Conservation (phyloP, 768 basidiomycete genomes). For the Leccinum rimulosum region DNA sequence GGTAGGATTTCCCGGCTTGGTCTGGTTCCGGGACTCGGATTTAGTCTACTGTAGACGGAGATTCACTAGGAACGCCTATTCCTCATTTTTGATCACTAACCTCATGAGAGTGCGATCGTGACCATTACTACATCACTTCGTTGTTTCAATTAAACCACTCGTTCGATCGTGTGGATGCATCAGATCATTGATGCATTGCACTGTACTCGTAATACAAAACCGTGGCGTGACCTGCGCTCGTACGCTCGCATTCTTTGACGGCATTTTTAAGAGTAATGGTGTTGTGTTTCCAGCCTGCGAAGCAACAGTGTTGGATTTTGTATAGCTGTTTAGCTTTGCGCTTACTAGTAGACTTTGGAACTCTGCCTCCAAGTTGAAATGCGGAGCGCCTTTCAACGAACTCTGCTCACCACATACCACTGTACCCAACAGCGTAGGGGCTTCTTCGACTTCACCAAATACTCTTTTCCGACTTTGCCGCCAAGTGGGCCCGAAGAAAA, state of each 20-base stretch:
- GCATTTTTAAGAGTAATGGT: background rate
- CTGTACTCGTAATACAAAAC: background rate
- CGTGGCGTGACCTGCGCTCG: background rate
- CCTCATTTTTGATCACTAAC: background rate
- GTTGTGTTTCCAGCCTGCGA: background rate
- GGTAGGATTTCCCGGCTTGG: background rate
- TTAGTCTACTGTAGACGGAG: constrained; percentile 13
- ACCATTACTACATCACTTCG: background rate
- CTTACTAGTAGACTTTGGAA: background rate
- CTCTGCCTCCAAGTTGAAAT: constrained; percentile 11
- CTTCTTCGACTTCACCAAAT: constrained; percentile 51
- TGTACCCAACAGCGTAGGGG: constrained; percentile 23
- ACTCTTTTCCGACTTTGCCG: constrained; percentile 43
- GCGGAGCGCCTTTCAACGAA: constrained; percentile 15
- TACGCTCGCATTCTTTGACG: background rate
- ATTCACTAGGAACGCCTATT: constrained; percentile 16
- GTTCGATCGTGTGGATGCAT: background rate
- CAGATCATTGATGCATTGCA: background rate
- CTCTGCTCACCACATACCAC: constrained; percentile 1
- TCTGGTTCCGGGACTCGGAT: background rate
- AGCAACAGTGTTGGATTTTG: background rate
- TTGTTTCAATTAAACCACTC: background rate
- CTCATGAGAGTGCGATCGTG: background rate
- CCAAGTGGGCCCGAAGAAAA: constrained; percentile 31
- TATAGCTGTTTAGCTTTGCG: background rate